Evolutionary conservation across 495 filamentous ascomycete species (phyloP).

Genomic region (Hypoxylon crocopeplum): DNA sequence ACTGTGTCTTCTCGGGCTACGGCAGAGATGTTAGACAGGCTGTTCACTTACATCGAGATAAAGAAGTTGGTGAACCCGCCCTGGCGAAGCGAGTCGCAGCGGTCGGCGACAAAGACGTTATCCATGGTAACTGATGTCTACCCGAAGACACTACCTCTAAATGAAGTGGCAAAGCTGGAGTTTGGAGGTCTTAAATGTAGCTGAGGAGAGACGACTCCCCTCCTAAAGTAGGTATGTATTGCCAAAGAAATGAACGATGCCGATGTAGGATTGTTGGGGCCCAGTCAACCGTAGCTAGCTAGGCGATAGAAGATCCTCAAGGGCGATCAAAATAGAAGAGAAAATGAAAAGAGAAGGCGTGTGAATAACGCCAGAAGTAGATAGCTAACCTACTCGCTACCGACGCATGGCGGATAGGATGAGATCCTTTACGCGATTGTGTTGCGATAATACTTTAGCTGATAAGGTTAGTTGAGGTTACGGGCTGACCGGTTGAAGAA

Average conservation of each 20-base stretch:
- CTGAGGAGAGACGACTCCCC: not conserved
- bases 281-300: constrained; percentile 11
- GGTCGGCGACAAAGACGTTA: constrained; percentile 40
- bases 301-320: constrained; percentile 19
- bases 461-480: not conserved
- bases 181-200: not conserved
- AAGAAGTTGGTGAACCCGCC: constrained; percentile 66
- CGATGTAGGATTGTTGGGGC: constrained; percentile 10
- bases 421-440: constrained; percentile 2
- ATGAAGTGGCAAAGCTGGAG: not conserved
- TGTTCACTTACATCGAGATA: constrained; percentile 61
- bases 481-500: constrained; percentile 1
- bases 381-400: constrained; percentile 18
- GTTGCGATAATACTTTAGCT: constrained; percentile 7
- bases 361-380: constrained; percentile 22
- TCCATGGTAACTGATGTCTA: constrained; percentile 42
- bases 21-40: not conserved
- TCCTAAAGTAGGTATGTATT: constrained; percentile 1
- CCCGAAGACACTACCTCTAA: not conserved
- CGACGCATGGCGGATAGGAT: constrained; percentile 28
- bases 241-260: not conserved
- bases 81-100: constrained; percentile 59
- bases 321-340: constrained; percentile 14
- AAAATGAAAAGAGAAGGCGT: constrained; percentile 21
- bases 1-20: not conserved